Conservation (phyloP, 2,329 filamentous ascomycete genomes). For the Leptographium procerum region DNA sequence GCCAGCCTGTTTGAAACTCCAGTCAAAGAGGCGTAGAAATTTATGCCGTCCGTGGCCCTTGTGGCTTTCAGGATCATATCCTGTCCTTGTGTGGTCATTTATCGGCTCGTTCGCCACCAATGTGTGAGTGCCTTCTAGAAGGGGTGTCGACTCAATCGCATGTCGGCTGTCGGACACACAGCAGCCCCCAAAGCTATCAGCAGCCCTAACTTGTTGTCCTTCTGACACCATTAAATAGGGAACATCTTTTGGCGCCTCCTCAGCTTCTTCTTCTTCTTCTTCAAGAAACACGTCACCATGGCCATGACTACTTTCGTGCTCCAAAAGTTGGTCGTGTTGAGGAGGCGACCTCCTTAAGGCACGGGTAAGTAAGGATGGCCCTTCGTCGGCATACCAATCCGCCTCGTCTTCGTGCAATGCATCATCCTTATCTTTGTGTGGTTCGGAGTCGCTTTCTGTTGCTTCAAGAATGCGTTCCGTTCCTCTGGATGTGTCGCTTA, state of each 20-base stretch:
- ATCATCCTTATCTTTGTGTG: not conserved
- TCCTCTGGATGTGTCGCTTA: constrained; percentile 14
- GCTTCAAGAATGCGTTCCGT: constrained; percentile 49
- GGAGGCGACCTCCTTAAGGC: constrained; percentile 11
- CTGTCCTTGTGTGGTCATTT: constrained; percentile 12
- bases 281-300: constrained; percentile 12
- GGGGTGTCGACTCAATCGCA: constrained; percentile 32
- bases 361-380: constrained; percentile 10
- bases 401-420: not conserved
- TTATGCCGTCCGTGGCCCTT: constrained; percentile 19
- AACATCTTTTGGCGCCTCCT: not conserved
- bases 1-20: not conserved
- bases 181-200: not conserved
- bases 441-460: constrained; percentile 4
- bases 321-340: constrained; percentile 30
- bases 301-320: constrained; percentile 10
- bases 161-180: not conserved
- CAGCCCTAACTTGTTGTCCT: not conserved
- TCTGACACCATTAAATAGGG: not conserved
- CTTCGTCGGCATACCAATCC: not conserved
- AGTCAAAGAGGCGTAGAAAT: constrained; percentile 3
- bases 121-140: constrained; percentile 26
- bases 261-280: constrained; percentile 3
- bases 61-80: constrained; percentile 38
- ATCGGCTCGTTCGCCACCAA: constrained; percentile 14